phyloP scores from a whole-genome alignment of 2,329 filamentous ascomycete genomes.

The Ascocoryne sarcoides region DNA sequence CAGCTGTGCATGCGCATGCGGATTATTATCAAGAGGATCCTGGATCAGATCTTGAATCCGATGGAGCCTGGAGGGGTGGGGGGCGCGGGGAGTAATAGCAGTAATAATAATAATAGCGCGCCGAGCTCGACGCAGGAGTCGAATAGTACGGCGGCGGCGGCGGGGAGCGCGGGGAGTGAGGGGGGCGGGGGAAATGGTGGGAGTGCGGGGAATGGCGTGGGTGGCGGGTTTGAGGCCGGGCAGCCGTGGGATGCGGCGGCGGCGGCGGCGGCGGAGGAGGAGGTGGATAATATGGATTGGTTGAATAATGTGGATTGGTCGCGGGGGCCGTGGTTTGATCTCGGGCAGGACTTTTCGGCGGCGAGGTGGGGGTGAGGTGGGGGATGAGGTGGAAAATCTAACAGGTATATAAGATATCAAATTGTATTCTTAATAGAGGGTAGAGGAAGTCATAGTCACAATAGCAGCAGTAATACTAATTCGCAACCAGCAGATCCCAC shows the following conservation, averaged over 20 bases:
- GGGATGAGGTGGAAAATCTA: not conserved
- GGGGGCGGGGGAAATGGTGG: not conserved
- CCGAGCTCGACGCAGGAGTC: constrained; percentile 4
- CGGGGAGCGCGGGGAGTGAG: not conserved
- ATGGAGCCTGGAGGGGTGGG: constrained; percentile 6
- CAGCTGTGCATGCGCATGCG: constrained; percentile 39
- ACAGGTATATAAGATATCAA: no score
- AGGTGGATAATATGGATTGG: constrained; percentile 24
- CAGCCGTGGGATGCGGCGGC: not conserved
- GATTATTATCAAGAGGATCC: constrained; percentile 40
- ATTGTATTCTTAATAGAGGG: no score
- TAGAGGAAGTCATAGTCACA: no score
- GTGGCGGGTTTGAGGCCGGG: not conserved
- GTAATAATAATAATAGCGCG: not conserved
- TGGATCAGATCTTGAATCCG: constrained; percentile 40
- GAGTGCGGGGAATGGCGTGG: not conserved
- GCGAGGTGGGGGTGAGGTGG: constrained; percentile 7
- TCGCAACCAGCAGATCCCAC: no score
- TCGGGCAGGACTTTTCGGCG: constrained; percentile 14
- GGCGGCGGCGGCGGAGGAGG: not conserved
- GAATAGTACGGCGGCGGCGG: not conserved
- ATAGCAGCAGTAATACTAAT: no score
- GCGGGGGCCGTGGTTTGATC: constrained; percentile 24
- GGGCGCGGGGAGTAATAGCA: not conserved
- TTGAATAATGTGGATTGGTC: constrained; percentile 26